Percentiles rank a stretch among this genome's conserved stretches.
Conservation (phyloP, 805 yeast species). For the Zygosaccharomyces bailii region DNA sequence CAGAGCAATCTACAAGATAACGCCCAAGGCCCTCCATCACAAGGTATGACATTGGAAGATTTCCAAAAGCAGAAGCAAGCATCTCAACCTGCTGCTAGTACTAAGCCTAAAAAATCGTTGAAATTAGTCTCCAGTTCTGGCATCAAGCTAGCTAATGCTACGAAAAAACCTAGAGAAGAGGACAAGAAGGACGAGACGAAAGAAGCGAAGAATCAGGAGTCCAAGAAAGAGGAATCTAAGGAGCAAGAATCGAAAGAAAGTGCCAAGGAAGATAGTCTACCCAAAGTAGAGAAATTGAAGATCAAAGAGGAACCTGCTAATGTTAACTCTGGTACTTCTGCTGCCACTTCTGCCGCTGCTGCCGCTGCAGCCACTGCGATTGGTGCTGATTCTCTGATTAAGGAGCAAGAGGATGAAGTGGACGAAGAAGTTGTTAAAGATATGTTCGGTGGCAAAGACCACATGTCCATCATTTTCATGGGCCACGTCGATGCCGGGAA, state of each 20-base stretch:
- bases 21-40: conserved; percentile 27
- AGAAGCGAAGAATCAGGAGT: conserved; percentile 22
- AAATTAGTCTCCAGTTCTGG: conserved; percentile 64
- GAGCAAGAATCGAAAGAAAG: conserved; percentile 13
- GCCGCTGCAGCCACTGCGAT: conserved; percentile 17
- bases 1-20: conserved; percentile 21
- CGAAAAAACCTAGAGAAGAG: conserved; percentile 37
- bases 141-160: conserved; percentile 56
- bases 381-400: conserved; percentile 51
- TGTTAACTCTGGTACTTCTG: neutral
- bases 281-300: conserved; percentile 33
- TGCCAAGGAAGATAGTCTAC: conserved; percentile 21
- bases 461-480: conserved; percentile 94
- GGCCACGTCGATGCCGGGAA: conserved; percentile 99
- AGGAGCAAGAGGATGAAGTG: conserved; percentile 74
- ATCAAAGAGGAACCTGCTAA: conserved; percentile 25
- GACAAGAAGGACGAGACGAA: conserved; percentile 24
- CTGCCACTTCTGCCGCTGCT: neutral
- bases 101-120: conserved; percentile 63
- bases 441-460: conserved; percentile 96
- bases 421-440: conserved; percentile 88
- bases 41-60: conserved; percentile 77
- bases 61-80: conserved; percentile 47
- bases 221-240: conserved; percentile 14
- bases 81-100: conserved; percentile 20